phyloP scores from a whole-genome alignment of 495 filamentous ascomycete genomes.

The Hyphodiscus hymeniophilus region DNA sequence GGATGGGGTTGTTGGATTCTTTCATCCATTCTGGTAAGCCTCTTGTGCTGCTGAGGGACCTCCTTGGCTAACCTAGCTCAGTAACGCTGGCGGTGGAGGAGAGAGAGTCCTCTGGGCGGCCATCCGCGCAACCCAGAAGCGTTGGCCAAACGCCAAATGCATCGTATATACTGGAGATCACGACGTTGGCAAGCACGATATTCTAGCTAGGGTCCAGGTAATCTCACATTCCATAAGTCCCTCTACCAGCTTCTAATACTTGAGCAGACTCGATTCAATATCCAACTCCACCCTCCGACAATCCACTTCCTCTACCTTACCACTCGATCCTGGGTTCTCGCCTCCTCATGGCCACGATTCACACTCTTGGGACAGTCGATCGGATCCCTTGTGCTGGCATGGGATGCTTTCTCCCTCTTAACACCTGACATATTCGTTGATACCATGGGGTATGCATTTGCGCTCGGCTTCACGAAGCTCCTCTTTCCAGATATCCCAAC shows the following conservation, averaged over 20 bases:
- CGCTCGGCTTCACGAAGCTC: constrained; percentile 69
- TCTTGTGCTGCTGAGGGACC: background rate
- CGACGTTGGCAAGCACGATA: constrained; percentile 68
- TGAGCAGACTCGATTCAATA: constrained; percentile 76
- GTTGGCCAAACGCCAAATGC: constrained; percentile 82
- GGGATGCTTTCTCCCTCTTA: constrained; percentile 86
- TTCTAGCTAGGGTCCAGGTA: constrained; percentile 71
- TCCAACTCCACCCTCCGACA: constrained; percentile 74
- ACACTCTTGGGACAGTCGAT: constrained; percentile 90
- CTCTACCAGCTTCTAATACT: constrained; percentile 3
- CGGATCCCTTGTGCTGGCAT: constrained; percentile 77
- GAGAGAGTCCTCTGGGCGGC: constrained; percentile 97
- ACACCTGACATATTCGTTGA: constrained; percentile 93
- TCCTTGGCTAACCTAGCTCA: constrained; percentile 25
- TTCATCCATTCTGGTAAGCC: constrained; percentile 89
- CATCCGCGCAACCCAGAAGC: constrained; percentile 79
- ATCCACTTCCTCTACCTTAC: constrained; percentile 84
- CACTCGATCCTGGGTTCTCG: constrained; percentile 75
- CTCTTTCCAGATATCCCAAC: constrained; percentile 79
- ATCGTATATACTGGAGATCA: constrained; percentile 93
- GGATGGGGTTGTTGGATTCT: constrained; percentile 86
- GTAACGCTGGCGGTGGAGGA: constrained; percentile 92
- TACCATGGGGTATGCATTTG: constrained; percentile 97
- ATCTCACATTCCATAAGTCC: background rate
- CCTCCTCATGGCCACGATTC: constrained; percentile 81